Conservation (phyloP, 352 stramenopile genomes). For the Aphanomyces invadans region DNA sequence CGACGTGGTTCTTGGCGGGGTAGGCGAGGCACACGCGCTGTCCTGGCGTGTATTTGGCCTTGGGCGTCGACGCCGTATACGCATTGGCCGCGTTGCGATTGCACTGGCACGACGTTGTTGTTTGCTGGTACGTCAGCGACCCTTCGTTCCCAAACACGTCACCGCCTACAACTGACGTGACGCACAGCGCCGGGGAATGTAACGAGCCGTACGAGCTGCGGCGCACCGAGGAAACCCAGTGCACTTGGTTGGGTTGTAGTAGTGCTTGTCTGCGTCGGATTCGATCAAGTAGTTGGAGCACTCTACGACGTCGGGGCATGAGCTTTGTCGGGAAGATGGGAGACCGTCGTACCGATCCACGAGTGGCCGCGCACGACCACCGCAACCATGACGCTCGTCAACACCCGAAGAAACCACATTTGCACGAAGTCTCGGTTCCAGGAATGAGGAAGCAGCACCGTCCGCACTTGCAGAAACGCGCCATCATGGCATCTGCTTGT, state of each 20-base stretch:
- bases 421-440: not conserved
- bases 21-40: constrained; percentile 38
- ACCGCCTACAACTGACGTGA: not conserved
- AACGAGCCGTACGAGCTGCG: constrained; percentile 9
- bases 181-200: not conserved
- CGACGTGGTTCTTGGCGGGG: constrained; percentile 39
- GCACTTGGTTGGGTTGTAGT: constrained; percentile 29
- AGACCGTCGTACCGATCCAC: constrained; percentile 8
- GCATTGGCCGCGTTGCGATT: constrained; percentile 18
- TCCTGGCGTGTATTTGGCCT: constrained; percentile 32
- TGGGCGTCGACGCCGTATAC: constrained; percentile 7
- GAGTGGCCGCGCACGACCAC: not conserved
- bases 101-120: constrained; percentile 27
- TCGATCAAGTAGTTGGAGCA: constrained; percentile 35
- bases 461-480: not conserved
- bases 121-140: constrained; percentile 27
- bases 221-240: constrained; percentile 28
- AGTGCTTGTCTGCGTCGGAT: constrained; percentile 17
- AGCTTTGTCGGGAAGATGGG: not conserved
- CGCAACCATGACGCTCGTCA: not conserved
- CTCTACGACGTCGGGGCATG: constrained; percentile 32
- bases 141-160: constrained; percentile 32
- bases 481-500: not conserved
- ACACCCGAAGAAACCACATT: not conserved
- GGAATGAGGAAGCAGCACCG: not conserved